phyloP scores from a whole-genome alignment of 2,329 filamentous ascomycete species.

The Fusarium clavum region DNA sequence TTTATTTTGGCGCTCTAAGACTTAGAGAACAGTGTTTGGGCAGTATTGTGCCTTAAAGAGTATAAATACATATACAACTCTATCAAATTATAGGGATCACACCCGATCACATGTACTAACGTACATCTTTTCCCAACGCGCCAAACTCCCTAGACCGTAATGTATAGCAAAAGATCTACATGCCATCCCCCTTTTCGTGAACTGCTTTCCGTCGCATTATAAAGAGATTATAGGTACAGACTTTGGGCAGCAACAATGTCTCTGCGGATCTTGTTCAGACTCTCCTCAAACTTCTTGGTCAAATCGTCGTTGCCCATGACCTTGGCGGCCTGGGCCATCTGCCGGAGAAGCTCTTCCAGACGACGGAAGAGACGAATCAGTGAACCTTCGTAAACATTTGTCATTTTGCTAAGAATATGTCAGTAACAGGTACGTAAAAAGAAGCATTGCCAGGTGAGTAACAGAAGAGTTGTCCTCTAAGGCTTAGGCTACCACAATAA shows the following conservation, averaged over 20 bases:
- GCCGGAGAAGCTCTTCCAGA: constrained; percentile 90
- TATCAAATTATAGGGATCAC: constrained; percentile 27
- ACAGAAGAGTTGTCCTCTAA: too few relatives aligned
- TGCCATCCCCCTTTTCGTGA: constrained; percentile 22
- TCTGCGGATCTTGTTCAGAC: constrained; percentile 85
- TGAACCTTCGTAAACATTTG: constrained; percentile 96
- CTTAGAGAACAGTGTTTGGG: too few relatives aligned
- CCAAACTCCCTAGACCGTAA: constrained; percentile 44
- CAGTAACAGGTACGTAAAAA: constrained; percentile 19
- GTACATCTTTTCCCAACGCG: constrained; percentile 36
- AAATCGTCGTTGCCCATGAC: constrained; percentile 98
- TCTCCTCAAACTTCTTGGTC: constrained; percentile 89
- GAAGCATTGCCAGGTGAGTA: too few relatives aligned
- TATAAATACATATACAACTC: constrained; percentile 15
- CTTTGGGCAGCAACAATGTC: constrained; percentile 97
- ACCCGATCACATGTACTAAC: constrained; percentile 19
- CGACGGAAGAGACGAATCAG: constrained; percentile 96
- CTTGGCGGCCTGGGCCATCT: constrained; percentile 95
- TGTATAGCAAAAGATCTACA: constrained; percentile 40
- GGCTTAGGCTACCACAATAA: too few relatives aligned
- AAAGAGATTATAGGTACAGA: constrained; percentile 77
- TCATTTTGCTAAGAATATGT: constrained; percentile 84
- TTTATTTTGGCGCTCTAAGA: too few relatives aligned
- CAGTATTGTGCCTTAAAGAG: too few relatives aligned
- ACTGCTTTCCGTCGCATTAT: constrained; percentile 1